Evolutionary conservation across 225 moss, liverwort and hornwort genomes (phyloP).

Genomic region (Neckera pumila): DNA sequence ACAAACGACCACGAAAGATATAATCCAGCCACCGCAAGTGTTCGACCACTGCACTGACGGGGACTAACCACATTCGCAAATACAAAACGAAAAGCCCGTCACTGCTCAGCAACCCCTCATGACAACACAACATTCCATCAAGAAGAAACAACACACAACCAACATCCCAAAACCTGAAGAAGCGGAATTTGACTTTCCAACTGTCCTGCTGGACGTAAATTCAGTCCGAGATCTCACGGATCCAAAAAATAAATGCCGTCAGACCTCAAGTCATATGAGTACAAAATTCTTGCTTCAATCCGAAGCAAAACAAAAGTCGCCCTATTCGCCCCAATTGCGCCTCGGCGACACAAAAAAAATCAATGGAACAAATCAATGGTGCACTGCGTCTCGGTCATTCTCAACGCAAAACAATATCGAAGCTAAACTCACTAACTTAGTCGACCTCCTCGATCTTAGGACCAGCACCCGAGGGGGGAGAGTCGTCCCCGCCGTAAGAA

Average conservation of each 20-base stretch:
- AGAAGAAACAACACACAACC: too few species aligned
- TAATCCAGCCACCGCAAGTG: background rate
- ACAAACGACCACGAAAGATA: too few species aligned
- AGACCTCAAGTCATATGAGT: background rate
- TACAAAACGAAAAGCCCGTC: too few species aligned
- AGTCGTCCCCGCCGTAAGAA: constrained; percentile 15
- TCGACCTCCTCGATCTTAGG: constrained; percentile 25
- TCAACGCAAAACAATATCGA: background rate
- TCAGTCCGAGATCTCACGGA: background rate
- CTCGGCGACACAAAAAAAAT: background rate
- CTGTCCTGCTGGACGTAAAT: background rate
- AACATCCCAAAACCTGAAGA: background rate
- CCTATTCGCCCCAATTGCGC: background rate
- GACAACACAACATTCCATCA: background rate
- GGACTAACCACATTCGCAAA: too few species aligned
- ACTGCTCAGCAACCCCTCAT: background rate
- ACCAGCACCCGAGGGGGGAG: background rate
- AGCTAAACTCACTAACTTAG: background rate
- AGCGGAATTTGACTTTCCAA: background rate
- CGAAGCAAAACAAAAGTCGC: background rate
- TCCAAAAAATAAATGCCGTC: background rate
- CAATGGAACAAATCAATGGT: background rate
- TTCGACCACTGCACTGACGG: background rate
- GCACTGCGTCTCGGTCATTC: too few species aligned
- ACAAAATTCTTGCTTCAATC: background rate